Base-by-base conservation (phyloP, 2,329 filamentous ascomycete species). In the Alternaria gansuensis region DNA sequence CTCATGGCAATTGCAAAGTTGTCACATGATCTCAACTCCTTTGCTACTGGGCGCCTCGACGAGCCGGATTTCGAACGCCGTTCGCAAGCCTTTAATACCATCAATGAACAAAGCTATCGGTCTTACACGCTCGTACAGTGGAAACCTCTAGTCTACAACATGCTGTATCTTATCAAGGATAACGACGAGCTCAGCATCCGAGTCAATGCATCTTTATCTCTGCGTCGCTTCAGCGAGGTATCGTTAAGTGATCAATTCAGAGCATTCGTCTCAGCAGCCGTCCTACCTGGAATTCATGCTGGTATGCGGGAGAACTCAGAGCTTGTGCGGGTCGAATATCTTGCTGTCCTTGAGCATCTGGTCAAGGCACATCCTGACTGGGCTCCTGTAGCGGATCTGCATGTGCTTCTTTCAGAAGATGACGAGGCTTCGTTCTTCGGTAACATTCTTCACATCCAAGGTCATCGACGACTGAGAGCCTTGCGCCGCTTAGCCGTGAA, bases 111-210 rank as follows among this genome's bases (percentile, higher is more conserved):
- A 3, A 80, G 85, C n/a, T 87, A 86, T 36, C 74, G 74, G 0
- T 78, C 82, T 0, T 87, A 93, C 60, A 88, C 85, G 0, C 79
- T 88, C 1, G 85, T 85, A 57, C 91, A 97, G 76, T 99, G 95
- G 94, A 85, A 89, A 51, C 93, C 95, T 5, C 78, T 99, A 21
- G 80, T 98, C 10, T 90, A 93, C 79, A 99, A 98, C 72, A 86
- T 96, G 81, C 83, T 97, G 2, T 98, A 89, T 78, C 95, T 90
- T 72, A 89, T 97, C 64, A 89, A 88, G 65, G 87, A 94, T 64
- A 89, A 92, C 54, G 92, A 97, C 62, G 95, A 99, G 75, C 89
- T 96, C 64, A 91, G 92, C 44, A 91, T 97, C 48, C 81, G 97
- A 57, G 83, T 86, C 3, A 97, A 94, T 74, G 92, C 95, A 6